Conservation (phyloP, 2,329 filamentous ascomycete genomes). For the Ophiostoma ulmi region DNA sequence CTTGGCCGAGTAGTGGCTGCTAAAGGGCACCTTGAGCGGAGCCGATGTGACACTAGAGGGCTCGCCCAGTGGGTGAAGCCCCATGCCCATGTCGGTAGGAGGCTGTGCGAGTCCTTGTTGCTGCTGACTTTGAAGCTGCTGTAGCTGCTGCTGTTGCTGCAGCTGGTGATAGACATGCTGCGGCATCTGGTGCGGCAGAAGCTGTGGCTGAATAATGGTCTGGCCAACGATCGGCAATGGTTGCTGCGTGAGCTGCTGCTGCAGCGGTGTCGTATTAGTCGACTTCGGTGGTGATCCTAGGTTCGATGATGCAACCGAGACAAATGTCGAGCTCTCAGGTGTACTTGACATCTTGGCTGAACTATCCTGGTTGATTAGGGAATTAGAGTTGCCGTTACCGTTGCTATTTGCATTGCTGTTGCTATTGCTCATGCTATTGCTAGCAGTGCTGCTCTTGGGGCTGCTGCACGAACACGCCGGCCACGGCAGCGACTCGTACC, state of each 20-base stretch:
- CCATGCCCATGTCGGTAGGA: not conserved
- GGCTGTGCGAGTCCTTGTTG: not conserved
- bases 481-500: constrained; percentile 34
- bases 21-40: constrained; percentile 37
- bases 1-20: constrained; percentile 44
- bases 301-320: constrained; percentile 1
- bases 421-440: not conserved
- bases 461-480: constrained; percentile 36
- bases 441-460: constrained; percentile 17
- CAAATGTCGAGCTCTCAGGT: constrained; percentile 15
- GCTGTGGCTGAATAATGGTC: not conserved
- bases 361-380: not conserved
- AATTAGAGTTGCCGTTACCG: not conserved
- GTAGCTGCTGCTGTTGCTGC: not conserved
- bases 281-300: constrained; percentile 14
- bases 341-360: constrained; percentile 11
- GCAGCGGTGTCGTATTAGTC: not conserved
- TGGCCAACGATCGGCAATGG: not conserved
- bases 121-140: constrained; percentile 1
- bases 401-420: not conserved
- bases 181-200: not conserved
- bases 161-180: constrained; percentile 1
- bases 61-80: not conserved
- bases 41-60: not conserved
- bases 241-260: not conserved